phyloP scores from a whole-genome alignment of 1,284 basidiomycete species.

The Ustilago cynodontis region DNA sequence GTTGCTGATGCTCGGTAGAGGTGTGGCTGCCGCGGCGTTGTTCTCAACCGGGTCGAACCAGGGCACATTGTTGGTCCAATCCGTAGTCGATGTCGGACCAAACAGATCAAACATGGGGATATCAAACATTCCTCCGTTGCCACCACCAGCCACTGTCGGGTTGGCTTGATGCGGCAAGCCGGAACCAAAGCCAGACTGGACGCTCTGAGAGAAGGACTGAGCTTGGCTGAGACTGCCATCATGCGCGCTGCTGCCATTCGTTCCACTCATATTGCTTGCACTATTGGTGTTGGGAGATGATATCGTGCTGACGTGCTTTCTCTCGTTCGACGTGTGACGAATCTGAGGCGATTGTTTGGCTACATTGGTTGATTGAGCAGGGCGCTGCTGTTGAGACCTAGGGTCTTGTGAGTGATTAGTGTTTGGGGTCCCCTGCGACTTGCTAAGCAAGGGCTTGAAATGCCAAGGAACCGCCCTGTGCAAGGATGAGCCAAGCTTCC shows the following conservation, averaged over 20 bases:
- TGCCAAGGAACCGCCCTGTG: conserved; percentile 33
- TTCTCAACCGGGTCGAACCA: conserved; percentile 46
- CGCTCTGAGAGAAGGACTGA: conserved; percentile 22
- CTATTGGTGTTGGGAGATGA: neutral
- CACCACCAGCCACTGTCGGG: conserved; percentile 3
- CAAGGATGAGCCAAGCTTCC: conserved; percentile 45
- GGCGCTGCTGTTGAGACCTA: neutral
- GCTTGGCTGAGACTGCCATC: conserved; percentile 22
- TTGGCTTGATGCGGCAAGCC: conserved; percentile 22
- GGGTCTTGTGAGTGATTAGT: neutral
- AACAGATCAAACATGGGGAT: conserved; percentile 47
- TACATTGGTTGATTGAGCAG: neutral
- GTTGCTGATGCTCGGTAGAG: conserved; percentile 19
- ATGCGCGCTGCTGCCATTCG: neutral
- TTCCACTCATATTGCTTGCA: conserved; percentile 9
- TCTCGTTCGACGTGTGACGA: neutral
- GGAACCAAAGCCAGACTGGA: conserved; percentile 21
- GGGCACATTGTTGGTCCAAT: conserved; percentile 51
- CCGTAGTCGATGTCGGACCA: conserved; percentile 20
- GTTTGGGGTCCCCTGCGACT: neutral
- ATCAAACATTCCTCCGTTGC: conserved; percentile 47
- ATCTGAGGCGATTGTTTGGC: neutral
- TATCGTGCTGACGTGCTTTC: neutral
- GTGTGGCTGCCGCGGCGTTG: neutral
- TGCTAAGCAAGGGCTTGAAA: conserved; percentile 21